These are phyloP conservation scores for Suillus tomentosus DNA, from an alignment of 768 basidiomycete genomes.

Conservation along the genomic window DNA sequence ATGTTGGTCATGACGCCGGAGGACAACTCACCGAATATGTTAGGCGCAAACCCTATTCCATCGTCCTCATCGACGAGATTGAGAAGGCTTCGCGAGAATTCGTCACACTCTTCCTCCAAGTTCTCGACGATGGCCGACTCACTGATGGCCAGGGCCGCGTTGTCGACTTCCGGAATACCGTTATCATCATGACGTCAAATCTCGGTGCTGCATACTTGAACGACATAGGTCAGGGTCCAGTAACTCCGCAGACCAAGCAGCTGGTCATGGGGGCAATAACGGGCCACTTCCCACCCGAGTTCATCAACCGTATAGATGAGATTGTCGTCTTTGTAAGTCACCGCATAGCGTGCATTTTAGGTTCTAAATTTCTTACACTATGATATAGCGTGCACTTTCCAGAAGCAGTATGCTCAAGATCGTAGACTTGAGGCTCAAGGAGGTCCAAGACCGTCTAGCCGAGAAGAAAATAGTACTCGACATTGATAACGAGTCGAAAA, in stretches of 20 bases:
- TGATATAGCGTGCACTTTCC: conserved; percentile 73
- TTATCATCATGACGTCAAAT: conserved; percentile 95
- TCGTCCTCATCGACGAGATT: conserved; percentile 84
- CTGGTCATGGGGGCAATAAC: conserved; percentile 82
- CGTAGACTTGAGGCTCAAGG: conserved; percentile 84
- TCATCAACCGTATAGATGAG: conserved; percentile 88
- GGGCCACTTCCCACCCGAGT: conserved; percentile 89
- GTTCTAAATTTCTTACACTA: conserved; percentile 30
- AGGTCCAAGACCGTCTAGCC: conserved; percentile 79
- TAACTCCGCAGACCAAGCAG: conserved; percentile 57
- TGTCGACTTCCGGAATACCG: conserved; percentile 86
- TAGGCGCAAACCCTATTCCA: conserved; percentile 86
- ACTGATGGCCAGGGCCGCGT: conserved; percentile 93
- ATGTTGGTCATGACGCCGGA: conserved; percentile 88
- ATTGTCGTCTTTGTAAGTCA: conserved; percentile 66
- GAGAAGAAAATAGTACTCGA: conserved; percentile 81
- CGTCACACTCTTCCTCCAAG: conserved; percentile 74
- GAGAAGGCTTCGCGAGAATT: conserved; percentile 87
- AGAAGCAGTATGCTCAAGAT: conserved; percentile 77
- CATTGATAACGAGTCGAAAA: conserved; percentile 74
- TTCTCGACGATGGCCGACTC: conserved; percentile 88
- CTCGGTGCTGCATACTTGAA: conserved; percentile 78
- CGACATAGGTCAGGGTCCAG: conserved; percentile 71
- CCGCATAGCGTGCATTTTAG: conserved; percentile 4
- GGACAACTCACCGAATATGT: conserved; percentile 94